Percentiles rank a stretch among this genome's conserved stretches.
phyloP scores from a whole-genome alignment of 1,284 basidiomycete genomes.

The Cyathus olla region DNA sequence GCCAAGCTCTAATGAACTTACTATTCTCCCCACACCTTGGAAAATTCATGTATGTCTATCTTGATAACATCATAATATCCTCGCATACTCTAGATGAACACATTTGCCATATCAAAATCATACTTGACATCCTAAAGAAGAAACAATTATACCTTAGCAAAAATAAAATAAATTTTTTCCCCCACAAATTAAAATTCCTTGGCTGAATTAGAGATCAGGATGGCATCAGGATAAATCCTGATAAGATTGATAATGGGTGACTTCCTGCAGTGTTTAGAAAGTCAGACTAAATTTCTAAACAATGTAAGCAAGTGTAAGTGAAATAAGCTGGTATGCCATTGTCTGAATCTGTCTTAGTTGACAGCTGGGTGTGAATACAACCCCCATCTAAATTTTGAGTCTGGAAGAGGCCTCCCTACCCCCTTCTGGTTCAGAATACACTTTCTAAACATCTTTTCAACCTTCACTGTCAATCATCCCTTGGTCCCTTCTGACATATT shows the following conservation, averaged over 20 bases:
- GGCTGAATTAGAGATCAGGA: not conserved
- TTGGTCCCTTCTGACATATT: too few relatives aligned
- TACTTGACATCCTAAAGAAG: slow-evolving; percentile 31
- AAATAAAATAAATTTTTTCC: slow-evolving; percentile 28
- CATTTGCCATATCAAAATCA: slow-evolving; percentile 25
- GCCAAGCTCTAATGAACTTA: not conserved
- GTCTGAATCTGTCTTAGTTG: too few relatives aligned
- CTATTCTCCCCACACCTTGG: slow-evolving; percentile 16
- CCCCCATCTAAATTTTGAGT: too few relatives aligned
- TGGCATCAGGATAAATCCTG: slow-evolving; percentile 17
- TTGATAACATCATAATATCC: slow-evolving; percentile 45
- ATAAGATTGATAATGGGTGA: not conserved
- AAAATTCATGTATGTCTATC: slow-evolving; percentile 20
- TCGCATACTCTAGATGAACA: slow-evolving; percentile 39
- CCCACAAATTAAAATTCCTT: not conserved
- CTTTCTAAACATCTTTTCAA: too few relatives aligned
- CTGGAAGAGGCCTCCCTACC: too few relatives aligned
- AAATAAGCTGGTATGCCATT: too few relatives aligned
- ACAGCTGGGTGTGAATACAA: too few relatives aligned
- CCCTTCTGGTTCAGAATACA: too few relatives aligned
- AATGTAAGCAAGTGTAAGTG: too few relatives aligned
- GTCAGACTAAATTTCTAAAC: too few relatives aligned
- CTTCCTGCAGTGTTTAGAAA: too few relatives aligned
- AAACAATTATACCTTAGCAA: slow-evolving; percentile 34
- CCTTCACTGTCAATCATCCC: too few relatives aligned